Percentiles rank a stretch among this genome's conserved stretches.
These are phyloP conservation scores for Ceratocystis colombiana DNA, from an alignment of 2,329 filamentous ascomycete genomes.

Conservation along the genomic window DNA sequence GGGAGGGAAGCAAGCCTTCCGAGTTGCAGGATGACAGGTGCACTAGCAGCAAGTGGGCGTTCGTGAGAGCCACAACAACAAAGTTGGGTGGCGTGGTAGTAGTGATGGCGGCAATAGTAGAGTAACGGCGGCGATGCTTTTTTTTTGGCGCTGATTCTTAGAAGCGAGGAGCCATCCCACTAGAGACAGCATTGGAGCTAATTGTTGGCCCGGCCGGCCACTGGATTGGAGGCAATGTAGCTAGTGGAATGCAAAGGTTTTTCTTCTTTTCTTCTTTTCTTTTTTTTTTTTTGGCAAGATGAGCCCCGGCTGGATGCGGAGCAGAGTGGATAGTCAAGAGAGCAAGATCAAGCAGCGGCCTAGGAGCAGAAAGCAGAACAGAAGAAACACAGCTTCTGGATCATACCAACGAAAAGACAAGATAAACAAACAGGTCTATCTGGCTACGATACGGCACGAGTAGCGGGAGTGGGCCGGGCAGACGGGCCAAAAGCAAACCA, in stretches of 20 bases:
- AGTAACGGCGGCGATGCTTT: neutral
- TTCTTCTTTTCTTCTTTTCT: too few species aligned
- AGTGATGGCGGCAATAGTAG: neutral
- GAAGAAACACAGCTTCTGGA: neutral
- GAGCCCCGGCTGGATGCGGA: neutral
- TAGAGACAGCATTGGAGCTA: neutral
- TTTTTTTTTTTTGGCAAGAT: neutral
- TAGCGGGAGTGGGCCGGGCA: neutral
- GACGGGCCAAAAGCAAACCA: neutral
- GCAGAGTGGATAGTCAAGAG: neutral
- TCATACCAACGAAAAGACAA: slow-evolving; percentile 2
- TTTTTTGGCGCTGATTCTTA: neutral
- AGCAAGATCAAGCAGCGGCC: neutral
- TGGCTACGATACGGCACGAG: neutral
- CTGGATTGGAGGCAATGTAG: neutral
- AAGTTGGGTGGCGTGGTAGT: neutral
- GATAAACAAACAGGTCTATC: neutral
- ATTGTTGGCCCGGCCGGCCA: neutral
- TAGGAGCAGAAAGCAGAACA: neutral
- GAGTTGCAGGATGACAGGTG: neutral
- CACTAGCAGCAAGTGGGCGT: neutral
- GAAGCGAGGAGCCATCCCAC: neutral
- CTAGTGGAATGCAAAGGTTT: neutral
- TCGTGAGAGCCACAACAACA: neutral
- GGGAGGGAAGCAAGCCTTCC: neutral